These are phyloP conservation scores for Eimeria brunetti DNA, from an alignment of 169 alveolate species.

Conservation along the genomic window DNA sequence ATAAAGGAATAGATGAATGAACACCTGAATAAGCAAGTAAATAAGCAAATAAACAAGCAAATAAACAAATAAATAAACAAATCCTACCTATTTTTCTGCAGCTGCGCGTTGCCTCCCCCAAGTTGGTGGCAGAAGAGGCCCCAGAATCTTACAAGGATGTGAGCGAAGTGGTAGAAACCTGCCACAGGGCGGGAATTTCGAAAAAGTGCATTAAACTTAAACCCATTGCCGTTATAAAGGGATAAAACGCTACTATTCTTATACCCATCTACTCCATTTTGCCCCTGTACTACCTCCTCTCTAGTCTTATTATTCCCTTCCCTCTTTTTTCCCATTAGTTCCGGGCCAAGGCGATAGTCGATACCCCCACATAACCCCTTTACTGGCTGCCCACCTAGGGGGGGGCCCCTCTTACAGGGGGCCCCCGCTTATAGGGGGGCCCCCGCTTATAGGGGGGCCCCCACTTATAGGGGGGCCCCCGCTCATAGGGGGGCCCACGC, in stretches of 20 bases:
- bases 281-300: not conserved
- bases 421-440: no score
- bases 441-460: not conserved
- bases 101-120: conserved; percentile 94
- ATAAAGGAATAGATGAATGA: not conserved
- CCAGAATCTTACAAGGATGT: conserved; percentile 95
- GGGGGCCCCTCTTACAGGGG: not conserved
- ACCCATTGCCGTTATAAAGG: conserved; percentile 95
- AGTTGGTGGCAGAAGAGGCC: conserved; percentile 94
- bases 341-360: no score
- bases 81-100: no score
- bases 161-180: conserved; percentile 89
- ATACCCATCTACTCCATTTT: not conserved
- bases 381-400: not conserved
- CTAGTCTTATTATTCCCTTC: not conserved
- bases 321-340: no score
- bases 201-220: conserved; percentile 89
- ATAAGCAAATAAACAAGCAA: no score
- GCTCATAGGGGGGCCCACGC: no score
- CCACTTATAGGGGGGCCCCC: no score
- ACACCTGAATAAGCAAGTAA: no score
- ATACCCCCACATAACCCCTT: not conserved
- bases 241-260: conserved; percentile 76
- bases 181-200: conserved; percentile 94
- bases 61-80: no score